Evolutionary conservation across 208 protist species (phyloP).

Genomic region (Leishmania tarentolae): DNA sequence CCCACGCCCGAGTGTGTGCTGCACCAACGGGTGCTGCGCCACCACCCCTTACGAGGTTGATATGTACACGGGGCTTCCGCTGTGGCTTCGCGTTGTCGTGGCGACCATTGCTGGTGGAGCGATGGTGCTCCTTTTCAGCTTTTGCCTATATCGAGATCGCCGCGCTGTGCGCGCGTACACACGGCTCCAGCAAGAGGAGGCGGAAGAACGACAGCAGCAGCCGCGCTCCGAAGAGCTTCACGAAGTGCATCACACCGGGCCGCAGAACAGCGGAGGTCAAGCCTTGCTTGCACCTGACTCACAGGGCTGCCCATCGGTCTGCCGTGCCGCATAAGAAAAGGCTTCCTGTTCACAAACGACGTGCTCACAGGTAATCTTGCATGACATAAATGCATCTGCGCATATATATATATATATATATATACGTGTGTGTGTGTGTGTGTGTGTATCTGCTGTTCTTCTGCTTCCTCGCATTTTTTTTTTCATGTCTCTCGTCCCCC

Average conservation of each 20-base stretch:
- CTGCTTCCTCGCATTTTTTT: background rate
- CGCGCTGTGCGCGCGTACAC: conserved; percentile 16
- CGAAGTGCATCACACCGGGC: background rate
- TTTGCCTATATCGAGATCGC: conserved; percentile 14
- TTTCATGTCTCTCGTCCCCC: too few relatives aligned
- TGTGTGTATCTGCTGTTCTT: background rate
- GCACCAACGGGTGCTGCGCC: conserved; percentile 30
- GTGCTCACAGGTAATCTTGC: background rate
- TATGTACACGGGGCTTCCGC: background rate
- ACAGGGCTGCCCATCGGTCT: background rate
- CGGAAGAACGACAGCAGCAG: background rate
- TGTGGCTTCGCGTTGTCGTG: conserved; percentile 19
- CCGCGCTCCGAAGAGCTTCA: background rate
- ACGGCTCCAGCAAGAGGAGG: background rate
- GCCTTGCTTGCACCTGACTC: background rate
- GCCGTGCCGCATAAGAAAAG: background rate
- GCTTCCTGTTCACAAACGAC: background rate
- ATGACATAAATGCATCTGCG: background rate
- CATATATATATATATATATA: background rate
- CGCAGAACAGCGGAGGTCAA: background rate
- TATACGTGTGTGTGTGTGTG: background rate
- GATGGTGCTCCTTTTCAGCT: conserved; percentile 9
- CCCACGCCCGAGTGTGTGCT: conserved; percentile 25
- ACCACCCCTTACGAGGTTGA: background rate
- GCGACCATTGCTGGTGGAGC: background rate